Evolutionary conservation across 192 early-diverging fungal genomes (phyloP), one percentile per base, ranked within the genome.

Genomic region (Coemansia sp.): DNA sequence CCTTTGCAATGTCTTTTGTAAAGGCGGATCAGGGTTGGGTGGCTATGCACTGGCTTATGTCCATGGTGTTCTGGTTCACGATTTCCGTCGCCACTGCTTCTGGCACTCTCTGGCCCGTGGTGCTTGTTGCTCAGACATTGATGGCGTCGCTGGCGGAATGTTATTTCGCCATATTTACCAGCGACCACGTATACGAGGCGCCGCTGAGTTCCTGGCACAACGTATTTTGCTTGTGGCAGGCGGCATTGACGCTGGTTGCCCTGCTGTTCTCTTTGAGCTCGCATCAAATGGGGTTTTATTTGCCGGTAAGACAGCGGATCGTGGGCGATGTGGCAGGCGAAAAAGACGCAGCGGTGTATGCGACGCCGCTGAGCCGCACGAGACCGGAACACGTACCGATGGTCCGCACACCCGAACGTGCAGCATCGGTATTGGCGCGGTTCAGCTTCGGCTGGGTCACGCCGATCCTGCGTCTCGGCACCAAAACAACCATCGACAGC

Each of bases 371-470:
- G 60, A 72, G 62, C 17, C 68, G 63, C 8, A 53, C 59, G 61
- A 59, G 67, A 5, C 22, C 56, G 15, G 68, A 77, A 2, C 68
- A 77, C 20, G 63, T 66, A 3, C 79, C 79, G 8, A 14, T 74
- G 63, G 75, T 68, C 12, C 18, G 15, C n/a, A 71, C 79, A 41
- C 79, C 79, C 3, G 75, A 82, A 63, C 34, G 48, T n/a, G 41
- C 58, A 18, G 45, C 68, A 17, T 82, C 79, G 65, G n/a, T 70
- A 0, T 32, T 82, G 2, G 75, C 58, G 11, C 58, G 51, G 22
- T 64, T 83, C 55, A 41, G 59, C 8, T 94, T 91, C 68, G 58
- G 70, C 43, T 91, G 89, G 86, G 75, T 90, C 18, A 90, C 87
- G 65, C 75, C 85, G 8, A 67, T 95, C 5, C 81, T 95, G 67